These are phyloP conservation scores for Porodaedalea pini DNA, from an alignment of 1,284 basidiomycete genomes.

Conservation along the genomic window DNA sequence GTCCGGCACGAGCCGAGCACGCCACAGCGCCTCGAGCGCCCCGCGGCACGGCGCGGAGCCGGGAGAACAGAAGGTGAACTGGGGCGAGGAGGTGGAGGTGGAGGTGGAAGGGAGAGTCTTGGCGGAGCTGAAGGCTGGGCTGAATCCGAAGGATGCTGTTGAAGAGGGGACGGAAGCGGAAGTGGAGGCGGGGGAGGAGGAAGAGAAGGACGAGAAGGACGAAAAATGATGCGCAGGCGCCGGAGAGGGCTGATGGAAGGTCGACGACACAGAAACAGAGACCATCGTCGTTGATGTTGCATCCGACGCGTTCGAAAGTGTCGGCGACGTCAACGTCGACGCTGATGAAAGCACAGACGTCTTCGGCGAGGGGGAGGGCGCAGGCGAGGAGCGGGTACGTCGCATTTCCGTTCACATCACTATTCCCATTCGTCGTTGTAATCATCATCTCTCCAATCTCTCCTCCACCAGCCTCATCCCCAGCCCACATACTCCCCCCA, in stretches of 20 bases:
- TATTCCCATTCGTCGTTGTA: background rate
- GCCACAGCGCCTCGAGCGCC: slow-evolving; percentile 23
- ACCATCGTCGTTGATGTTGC: background rate
- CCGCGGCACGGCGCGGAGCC: slow-evolving; percentile 10
- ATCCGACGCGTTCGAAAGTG: background rate
- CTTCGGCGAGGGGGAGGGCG: slow-evolving; percentile 16
- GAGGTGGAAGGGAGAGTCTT: background rate
- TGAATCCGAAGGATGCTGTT: background rate
- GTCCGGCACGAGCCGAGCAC: slow-evolving; percentile 22
- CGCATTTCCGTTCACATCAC: slow-evolving; percentile 1
- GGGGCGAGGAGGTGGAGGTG: background rate
- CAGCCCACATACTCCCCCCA: slow-evolving; percentile 1
- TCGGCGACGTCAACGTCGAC: background rate
- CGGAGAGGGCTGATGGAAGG: background rate
- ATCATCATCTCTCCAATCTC: background rate
- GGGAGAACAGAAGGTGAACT: slow-evolving; percentile 12
- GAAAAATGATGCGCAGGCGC: background rate
- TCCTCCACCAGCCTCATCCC: background rate
- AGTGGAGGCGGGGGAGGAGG: background rate
- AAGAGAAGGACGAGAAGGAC: background rate
- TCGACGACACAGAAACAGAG: too few species aligned
- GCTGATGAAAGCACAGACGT: background rate
- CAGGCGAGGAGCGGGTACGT: slow-evolving; percentile 13
- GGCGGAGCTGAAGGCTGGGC: too few species aligned
- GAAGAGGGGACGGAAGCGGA: background rate